Evolutionary conservation across 2,329 filamentous ascomycete genomes (phyloP).

Genomic region (Microcyclosporella mali): DNA sequence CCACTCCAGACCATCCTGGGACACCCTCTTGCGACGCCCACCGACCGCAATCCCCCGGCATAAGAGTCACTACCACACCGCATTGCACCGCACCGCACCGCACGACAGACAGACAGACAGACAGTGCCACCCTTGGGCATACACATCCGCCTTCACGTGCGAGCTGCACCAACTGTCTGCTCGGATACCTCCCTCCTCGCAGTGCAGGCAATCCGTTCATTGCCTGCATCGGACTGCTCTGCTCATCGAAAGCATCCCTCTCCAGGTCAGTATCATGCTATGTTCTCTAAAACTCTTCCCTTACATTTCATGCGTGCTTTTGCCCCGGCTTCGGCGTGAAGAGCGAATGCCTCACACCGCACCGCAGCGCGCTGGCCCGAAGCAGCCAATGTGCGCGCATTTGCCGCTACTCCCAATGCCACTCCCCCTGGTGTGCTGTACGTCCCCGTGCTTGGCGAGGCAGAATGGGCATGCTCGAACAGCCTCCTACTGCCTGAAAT

Average conservation of each 20-base stretch:
- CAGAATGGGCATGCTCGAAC: no score
- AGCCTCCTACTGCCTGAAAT: slow-evolving; percentile 3
- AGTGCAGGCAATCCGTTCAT: background rate
- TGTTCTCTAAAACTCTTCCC: background rate
- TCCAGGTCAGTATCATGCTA: background rate
- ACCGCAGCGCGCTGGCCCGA: no score
- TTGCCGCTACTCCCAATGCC: background rate
- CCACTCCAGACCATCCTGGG: background rate
- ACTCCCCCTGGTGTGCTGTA: background rate
- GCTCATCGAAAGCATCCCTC: background rate
- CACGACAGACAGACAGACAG: no score
- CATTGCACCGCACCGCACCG: background rate
- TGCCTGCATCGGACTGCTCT: background rate
- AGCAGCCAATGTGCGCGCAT: no score
- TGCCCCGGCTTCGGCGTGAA: slow-evolving; percentile 7
- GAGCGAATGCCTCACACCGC: background rate
- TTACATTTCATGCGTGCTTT: background rate
- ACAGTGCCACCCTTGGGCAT: no score
- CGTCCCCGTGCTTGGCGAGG: no score
- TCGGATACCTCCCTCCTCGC: background rate
- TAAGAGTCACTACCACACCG: background rate
- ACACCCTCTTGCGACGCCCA: background rate
- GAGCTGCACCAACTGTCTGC: slow-evolving; percentile 7
- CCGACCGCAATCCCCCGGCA: background rate
- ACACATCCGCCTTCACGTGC: slow-evolving; percentile 6